Percentiles rank a stretch among this genome's conserved stretches.
Conservation (phyloP, 176 grass and related monocot species). For the Paspalum vaginatum region DNA sequence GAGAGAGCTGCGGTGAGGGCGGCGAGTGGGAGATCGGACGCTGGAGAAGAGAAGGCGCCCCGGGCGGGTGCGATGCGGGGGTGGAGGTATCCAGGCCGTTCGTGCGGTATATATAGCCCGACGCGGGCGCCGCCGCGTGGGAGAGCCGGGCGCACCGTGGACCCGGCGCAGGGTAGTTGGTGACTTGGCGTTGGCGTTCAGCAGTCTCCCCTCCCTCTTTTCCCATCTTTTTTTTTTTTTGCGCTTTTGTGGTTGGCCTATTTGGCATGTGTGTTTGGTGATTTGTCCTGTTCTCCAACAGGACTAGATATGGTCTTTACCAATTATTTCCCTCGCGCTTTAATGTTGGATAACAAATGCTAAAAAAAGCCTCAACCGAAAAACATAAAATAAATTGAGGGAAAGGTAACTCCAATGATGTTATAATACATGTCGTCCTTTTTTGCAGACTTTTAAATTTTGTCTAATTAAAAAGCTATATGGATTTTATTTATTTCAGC, state of each 20-base stretch:
- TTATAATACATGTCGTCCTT: no score
- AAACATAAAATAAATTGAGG: no score
- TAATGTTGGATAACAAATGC: neutral
- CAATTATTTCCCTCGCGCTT: no score
- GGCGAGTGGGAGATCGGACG: constrained; percentile 73
- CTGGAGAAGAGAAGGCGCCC: constrained; percentile 73
- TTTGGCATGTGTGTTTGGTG: neutral
- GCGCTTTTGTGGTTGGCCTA: neutral
- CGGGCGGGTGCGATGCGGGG: constrained; percentile 53
- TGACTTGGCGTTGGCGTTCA: neutral
- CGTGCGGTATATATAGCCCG: constrained; percentile 45
- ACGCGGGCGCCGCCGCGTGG: constrained; percentile 30
- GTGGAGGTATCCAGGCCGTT: constrained; percentile 60
- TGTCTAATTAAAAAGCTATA: no score
- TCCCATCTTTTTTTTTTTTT: neutral
- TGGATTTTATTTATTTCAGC: no score
- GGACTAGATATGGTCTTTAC: neutral
- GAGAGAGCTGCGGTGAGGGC: constrained; percentile 41
- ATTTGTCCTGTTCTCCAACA: constrained; percentile 5
- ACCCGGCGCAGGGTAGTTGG: constrained; percentile 23
- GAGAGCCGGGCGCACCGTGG: constrained; percentile 12
- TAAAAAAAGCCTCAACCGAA: neutral
- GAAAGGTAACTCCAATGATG: no score
- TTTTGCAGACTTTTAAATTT: no score
- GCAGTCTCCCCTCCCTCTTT: neutral